Conservation (phyloP, 1,139 yeast species). For the Wickerhamiella infanticola region DNA sequence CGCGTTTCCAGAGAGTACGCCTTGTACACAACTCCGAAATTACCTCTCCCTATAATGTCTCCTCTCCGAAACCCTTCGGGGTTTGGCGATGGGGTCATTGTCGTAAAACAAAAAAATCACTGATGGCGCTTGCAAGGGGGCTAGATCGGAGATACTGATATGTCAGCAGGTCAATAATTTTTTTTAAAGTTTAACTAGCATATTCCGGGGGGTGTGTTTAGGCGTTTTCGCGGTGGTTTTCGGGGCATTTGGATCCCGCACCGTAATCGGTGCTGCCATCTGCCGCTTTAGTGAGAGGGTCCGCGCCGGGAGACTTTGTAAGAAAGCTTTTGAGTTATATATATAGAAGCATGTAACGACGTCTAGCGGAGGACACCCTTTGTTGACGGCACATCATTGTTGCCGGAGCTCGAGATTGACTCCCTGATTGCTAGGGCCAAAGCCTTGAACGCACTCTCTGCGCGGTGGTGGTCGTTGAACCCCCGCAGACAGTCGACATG, state of each 20-base stretch:
- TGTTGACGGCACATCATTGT: conserved; percentile 85
- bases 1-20: conserved; percentile 47
- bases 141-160: no score
- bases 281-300: no score
- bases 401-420: conserved; percentile 70
- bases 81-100: not conserved
- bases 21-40: conserved; percentile 91
- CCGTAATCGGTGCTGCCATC: no score
- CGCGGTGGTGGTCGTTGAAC: conserved; percentile 86
- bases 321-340: no score
- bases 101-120: no score
- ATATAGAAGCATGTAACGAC: not conserved
- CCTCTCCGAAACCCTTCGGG: conserved; percentile 36
- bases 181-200: no score
- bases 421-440: conserved; percentile 82
- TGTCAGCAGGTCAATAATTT: no score
- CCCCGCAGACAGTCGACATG: conserved; percentile 94
- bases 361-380: conserved; percentile 58
- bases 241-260: no score
- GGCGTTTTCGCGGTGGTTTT: no score
- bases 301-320: no score
- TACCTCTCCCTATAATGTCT: conserved; percentile 89
- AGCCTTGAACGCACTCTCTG: conserved; percentile 93
- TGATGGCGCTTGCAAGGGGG: no score
- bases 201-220: no score